These are phyloP conservation scores for Hygrocybe coccinea DNA, from an alignment of 768 basidiomycete species.

Conservation along the genomic window DNA sequence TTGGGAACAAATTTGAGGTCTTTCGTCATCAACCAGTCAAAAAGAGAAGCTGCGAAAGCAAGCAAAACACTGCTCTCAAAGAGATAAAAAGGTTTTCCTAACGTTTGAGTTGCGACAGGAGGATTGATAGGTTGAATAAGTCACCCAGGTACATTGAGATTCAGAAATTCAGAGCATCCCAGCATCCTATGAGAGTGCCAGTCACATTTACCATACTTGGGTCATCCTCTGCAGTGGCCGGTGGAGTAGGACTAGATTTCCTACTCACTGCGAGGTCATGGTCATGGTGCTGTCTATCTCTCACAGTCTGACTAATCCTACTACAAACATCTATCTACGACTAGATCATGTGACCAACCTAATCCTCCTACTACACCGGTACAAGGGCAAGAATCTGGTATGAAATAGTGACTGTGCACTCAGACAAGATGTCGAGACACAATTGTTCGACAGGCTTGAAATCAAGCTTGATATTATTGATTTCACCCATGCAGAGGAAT, in stretches of 20 bases:
- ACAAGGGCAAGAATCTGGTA: slow-evolving; percentile 4
- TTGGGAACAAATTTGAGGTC: slow-evolving; percentile 20
- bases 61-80: slow-evolving; percentile 21
- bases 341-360: too few species aligned
- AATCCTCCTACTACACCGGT: too few species aligned
- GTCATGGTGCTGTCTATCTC: too few species aligned
- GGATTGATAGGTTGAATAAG: slow-evolving; percentile 26
- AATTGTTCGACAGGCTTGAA: slow-evolving; percentile 3
- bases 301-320: too few species aligned
- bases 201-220: slow-evolving; percentile 16
- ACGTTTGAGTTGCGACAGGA: slow-evolving; percentile 6
- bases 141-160: slow-evolving; percentile 12
- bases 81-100: slow-evolving; percentile 18
- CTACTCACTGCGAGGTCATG: too few species aligned
- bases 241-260: too few species aligned
- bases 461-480: slow-evolving; percentile 17
- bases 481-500: slow-evolving; percentile 27
- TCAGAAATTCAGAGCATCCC: too few species aligned
- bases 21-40: slow-evolving; percentile 12
- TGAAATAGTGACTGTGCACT: not conserved
- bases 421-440: not conserved
- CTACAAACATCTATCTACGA: too few species aligned
- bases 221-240: slow-evolving; percentile 1
- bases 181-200: slow-evolving; percentile 20
- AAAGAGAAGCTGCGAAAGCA: slow-evolving; percentile 16